phyloP scores from a whole-genome alignment of 805 yeast species.

The Ogataea chonburiensis region DNA sequence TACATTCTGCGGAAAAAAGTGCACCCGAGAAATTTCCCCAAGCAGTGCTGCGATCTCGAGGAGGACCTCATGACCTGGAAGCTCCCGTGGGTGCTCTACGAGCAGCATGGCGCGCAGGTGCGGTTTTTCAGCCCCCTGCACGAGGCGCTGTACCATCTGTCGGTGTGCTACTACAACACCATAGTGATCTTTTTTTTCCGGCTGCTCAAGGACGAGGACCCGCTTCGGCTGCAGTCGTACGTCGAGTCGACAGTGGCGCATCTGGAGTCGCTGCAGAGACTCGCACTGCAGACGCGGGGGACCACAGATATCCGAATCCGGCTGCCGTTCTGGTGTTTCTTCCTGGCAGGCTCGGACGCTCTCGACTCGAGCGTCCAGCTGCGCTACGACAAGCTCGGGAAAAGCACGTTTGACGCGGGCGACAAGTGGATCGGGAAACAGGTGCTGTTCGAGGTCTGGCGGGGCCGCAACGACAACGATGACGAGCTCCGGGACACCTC shows the following conservation, averaged over 20 bases:
- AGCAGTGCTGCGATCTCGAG: slow-evolving; percentile 53
- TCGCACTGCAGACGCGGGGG: slow-evolving; percentile 22
- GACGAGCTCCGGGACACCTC: slow-evolving; percentile 35
- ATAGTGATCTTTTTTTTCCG: slow-evolving; percentile 45
- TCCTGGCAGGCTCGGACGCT: slow-evolving; percentile 45
- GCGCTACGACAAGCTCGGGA: slow-evolving; percentile 34
- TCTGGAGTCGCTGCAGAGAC: slow-evolving; percentile 31
- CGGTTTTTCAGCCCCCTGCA: slow-evolving; percentile 40
- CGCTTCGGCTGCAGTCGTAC: slow-evolving; percentile 35
- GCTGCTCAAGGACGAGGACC: slow-evolving; percentile 43
- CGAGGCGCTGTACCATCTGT: slow-evolving; percentile 39
- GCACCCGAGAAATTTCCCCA: slow-evolving; percentile 54
- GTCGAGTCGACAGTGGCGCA: slow-evolving; percentile 38
- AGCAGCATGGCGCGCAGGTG: slow-evolving; percentile 17
- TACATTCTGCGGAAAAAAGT: slow-evolving; percentile 42
- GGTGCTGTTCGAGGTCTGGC: slow-evolving; percentile 51
- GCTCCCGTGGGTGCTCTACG: slow-evolving; percentile 43
- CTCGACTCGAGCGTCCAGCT: slow-evolving; percentile 32
- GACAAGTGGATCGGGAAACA: slow-evolving; percentile 57
- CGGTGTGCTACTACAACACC: slow-evolving; percentile 42
- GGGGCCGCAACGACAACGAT: slow-evolving; percentile 34
- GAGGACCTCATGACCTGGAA: slow-evolving; percentile 49
- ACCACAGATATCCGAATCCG: slow-evolving; percentile 28
- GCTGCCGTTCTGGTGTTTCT: slow-evolving; percentile 50
- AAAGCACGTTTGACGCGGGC: slow-evolving; percentile 35